Percentiles rank a stretch among this genome's conserved stretches.
Conservation (phyloP, 495 filamentous ascomycete genomes). For the Aspergillus steynii region DNA sequence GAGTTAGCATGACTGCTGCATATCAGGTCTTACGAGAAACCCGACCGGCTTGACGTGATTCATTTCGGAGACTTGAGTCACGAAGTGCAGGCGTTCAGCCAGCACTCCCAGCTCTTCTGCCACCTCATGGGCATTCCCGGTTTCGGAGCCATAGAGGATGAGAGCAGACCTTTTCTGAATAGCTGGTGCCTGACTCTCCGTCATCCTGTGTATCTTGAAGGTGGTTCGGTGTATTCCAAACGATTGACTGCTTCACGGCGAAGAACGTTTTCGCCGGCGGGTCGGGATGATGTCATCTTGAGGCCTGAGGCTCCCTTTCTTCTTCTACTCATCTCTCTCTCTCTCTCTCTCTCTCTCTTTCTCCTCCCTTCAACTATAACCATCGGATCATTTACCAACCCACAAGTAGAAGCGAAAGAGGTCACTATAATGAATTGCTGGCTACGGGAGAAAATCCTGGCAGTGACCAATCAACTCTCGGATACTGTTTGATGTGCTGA, state of each 20-base stretch:
- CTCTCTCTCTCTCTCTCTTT: not conserved
- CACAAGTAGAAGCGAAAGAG: no score
- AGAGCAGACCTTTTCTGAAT: slow-evolving; percentile 57
- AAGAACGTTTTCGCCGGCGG: not conserved
- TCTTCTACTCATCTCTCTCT: not conserved
- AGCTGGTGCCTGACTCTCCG: not conserved
- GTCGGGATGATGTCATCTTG: slow-evolving; percentile 1
- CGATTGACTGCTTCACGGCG: not conserved
- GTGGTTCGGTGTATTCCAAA: not conserved
- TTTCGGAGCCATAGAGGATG: slow-evolving; percentile 91
- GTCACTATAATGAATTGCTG: no score
- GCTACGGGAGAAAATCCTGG: no score
- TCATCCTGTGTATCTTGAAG: not conserved
- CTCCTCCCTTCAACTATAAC: no score
- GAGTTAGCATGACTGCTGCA: slow-evolving; percentile 5
- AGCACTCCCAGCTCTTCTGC: slow-evolving; percentile 78
- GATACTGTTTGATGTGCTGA: not conserved
- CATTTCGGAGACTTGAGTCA: slow-evolving; percentile 71
- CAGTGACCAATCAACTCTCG: not conserved
- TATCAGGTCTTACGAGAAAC: slow-evolving; percentile 12
- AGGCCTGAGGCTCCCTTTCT: not conserved
- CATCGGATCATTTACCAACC: no score
- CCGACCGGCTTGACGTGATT: slow-evolving; percentile 73
- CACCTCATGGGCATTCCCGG: slow-evolving; percentile 86
- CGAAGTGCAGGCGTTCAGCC: slow-evolving; percentile 73